Evolutionary conservation across 1,284 basidiomycete genomes (phyloP), one percentile per base, ranked within the genome.

Genomic region (Leccinum colubrinum): DNA sequence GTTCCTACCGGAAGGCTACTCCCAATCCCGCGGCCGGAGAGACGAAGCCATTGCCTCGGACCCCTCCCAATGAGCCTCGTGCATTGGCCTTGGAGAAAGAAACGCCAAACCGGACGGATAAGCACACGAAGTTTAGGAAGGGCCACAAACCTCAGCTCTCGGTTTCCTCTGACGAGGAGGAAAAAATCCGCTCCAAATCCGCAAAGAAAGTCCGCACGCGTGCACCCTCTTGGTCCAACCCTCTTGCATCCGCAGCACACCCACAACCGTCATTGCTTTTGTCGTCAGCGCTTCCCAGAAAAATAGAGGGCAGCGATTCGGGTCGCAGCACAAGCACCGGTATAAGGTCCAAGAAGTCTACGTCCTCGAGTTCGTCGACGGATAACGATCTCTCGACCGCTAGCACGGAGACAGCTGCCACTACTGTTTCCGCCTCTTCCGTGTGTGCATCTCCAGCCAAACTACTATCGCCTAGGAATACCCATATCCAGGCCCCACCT

Each of bases 91-190:
- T 20, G 39, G 68, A 72, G 64, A 72, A 68, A 48, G 58, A 41
- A 6, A 74, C 70, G 1, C 64, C 70, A 67, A 69, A 64, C 41
- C 69, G 64, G 37, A 59, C 59, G 50, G 62, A 60, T 30, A 46
- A 58, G 3, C 56, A 69, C 27, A 56, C 51, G 25, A 72, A 76
- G 60, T 11, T 67, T 33, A 62, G 71, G 53, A 73, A 77, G 60
- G 65, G 69, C 17, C 71, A 77, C 51, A 66, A 66, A 57, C 73
- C 69, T 58, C 71, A 74, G 37, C 74, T 78, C 9, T 83, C 79
- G 54, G 79, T 84, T 17, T 88, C 88, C 17, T 89, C 87, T 25
- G 90, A 92, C 66, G 90, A 92, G 65, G 90, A 92, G 70, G 89
- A 92, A 76, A 86, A 85, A 70, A 68, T 81, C 50, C 81, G 87